Conservation (phyloP, 352 stramenopile genomes). For the Albugo candida region DNA sequence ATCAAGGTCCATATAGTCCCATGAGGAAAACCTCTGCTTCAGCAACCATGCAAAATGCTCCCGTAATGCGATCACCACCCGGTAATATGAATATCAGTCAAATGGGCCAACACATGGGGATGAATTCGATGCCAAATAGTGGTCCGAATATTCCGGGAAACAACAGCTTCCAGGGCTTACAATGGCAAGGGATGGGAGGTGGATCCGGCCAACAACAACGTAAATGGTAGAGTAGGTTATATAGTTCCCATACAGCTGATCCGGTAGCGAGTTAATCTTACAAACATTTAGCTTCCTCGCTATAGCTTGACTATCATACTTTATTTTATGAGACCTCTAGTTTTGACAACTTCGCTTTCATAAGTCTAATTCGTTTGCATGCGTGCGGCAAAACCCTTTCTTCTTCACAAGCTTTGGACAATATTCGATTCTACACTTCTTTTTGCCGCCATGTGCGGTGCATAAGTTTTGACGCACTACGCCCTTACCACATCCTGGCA, state of each 20-base stretch:
- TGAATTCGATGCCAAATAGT: constrained; percentile 16
- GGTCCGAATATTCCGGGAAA: background rate
- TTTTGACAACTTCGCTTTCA: too few species aligned
- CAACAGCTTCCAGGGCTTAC: constrained; percentile 56
- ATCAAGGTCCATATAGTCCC: too few species aligned
- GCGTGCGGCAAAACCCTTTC: constrained; percentile 52
- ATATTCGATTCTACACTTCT: constrained; percentile 56
- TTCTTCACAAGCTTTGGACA: constrained; percentile 79
- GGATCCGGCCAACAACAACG: constrained; percentile 14
- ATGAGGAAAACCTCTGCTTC: too few species aligned
- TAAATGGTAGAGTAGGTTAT: constrained; percentile 1
- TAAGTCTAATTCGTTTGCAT: constrained; percentile 21
- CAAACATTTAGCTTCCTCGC: background rate
- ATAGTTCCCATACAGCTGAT: background rate
- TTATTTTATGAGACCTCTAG: too few species aligned
- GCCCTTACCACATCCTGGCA: constrained; percentile 62
- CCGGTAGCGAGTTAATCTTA: background rate
- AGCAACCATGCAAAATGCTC: background rate
- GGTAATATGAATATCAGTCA: constrained; percentile 66
- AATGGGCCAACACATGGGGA: constrained; percentile 50
- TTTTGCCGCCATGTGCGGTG: constrained; percentile 71
- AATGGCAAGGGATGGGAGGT: constrained; percentile 61
- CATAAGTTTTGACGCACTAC: constrained; percentile 75
- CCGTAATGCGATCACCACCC: constrained; percentile 2
- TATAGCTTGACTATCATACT: too few species aligned